These are phyloP conservation scores for Fusarium tanahbumbuense DNA, from an alignment of 2,329 filamentous ascomycete species.

Conservation along the genomic window DNA sequence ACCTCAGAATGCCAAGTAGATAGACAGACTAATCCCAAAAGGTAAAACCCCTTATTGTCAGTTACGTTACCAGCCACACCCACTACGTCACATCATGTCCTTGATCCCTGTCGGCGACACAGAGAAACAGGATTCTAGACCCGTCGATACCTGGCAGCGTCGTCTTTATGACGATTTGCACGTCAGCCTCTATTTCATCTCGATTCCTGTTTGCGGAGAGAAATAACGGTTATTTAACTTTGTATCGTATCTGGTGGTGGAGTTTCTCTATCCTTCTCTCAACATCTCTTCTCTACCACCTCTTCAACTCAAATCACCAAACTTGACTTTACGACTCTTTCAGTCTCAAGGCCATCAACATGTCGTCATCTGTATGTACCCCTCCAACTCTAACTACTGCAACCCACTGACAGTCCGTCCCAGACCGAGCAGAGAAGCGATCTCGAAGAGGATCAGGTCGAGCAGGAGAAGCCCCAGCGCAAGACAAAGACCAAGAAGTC, in stretches of 20 bases:
- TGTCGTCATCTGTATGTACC: constrained; percentile 32
- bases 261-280: constrained; percentile 33
- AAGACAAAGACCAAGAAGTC: constrained; percentile 41
- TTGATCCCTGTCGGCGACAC: constrained; percentile 1
- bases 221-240: constrained; percentile 17
- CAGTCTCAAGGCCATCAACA: constrained; percentile 7
- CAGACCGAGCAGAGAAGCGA: constrained; percentile 31
- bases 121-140: constrained; percentile 23
- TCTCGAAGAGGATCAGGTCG: constrained; percentile 33
- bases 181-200: constrained; percentile 29
- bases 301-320: neutral
- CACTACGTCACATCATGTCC: constrained; percentile 18
- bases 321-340: neutral
- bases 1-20: neutral
- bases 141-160: constrained; percentile 24
- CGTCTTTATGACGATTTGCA: constrained; percentile 34
- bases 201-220: constrained; percentile 21
- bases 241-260: constrained; percentile 7
- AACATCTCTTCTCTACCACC: constrained; percentile 6
- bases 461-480: constrained; percentile 33
- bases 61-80: constrained; percentile 7
- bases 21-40: neutral
- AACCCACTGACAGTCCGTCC: constrained; percentile 1
- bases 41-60: neutral
- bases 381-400: neutral